A percentile compares a stretch with the other conserved stretches of the same genome.
Evolutionary conservation across 2,329 filamentous ascomycete species (phyloP).

Genomic region (Mariannaea elegans): DNA sequence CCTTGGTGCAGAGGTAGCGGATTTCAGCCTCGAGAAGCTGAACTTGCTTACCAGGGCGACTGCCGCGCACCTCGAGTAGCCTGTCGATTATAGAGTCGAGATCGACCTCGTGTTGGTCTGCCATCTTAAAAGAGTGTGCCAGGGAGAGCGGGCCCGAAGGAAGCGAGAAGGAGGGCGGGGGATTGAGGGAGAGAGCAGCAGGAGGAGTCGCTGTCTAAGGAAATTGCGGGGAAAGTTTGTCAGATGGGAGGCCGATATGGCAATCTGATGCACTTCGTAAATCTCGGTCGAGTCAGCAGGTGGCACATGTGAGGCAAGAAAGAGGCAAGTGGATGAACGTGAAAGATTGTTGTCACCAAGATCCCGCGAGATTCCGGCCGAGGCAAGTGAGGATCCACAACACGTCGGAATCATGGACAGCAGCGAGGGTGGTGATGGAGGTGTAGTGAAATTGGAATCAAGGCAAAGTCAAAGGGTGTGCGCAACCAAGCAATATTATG

Average conservation of each 20-base stretch:
- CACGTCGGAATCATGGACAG: neutral
- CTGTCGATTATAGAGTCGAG: conserved; percentile 99
- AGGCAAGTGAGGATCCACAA: conserved; percentile 17
- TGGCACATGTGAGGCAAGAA: conserved; percentile 20
- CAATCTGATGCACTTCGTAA: conserved; percentile 47
- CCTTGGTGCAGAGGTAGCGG: conserved; percentile 96
- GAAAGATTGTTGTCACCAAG: conserved; percentile 21
- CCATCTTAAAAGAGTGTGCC: conserved; percentile 58
- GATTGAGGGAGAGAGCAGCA: conserved; percentile 35
- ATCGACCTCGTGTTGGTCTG: conserved; percentile 86
- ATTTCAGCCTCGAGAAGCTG: conserved; percentile 97
- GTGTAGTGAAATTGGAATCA: neutral
- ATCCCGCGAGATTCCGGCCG: conserved; percentile 24
- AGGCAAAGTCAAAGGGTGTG: neutral
- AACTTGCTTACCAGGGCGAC: conserved; percentile 97
- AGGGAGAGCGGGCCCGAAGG: conserved; percentile 51
- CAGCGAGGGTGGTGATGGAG: conserved; percentile 1
- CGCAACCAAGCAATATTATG: conserved; percentile 19
- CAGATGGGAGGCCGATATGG: conserved; percentile 38
- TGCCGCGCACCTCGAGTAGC: conserved; percentile 95
- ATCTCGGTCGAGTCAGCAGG: conserved; percentile 39
- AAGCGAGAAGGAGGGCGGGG: conserved; percentile 41
- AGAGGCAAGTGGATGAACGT: neutral
- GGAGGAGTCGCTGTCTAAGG: conserved; percentile 42
- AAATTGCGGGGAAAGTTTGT: conserved; percentile 41